Conservation (phyloP, 1,284 basidiomycete genomes). For the Filobasidium uniguttulatum region DNA sequence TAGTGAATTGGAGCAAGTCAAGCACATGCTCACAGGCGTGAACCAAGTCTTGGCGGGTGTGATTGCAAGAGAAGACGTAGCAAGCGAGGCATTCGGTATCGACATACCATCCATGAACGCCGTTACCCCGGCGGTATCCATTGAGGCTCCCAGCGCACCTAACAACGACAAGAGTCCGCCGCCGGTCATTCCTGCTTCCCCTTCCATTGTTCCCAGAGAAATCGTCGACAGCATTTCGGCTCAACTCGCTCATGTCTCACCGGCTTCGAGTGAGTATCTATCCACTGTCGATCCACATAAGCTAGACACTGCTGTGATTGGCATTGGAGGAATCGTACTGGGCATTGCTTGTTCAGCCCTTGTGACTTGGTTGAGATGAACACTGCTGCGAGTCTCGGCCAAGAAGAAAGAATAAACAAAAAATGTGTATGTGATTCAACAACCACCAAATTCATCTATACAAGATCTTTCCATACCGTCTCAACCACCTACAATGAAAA, state of each 20-base stretch:
- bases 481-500: no score
- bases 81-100: no score
- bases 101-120: no score
- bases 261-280: neutral
- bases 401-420: neutral
- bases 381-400: neutral
- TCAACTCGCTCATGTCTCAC: neutral
- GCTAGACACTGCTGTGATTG: conserved; percentile 8
- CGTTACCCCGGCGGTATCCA: neutral
- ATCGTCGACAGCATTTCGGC: neutral
- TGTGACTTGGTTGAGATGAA: neutral
- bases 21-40: conserved; percentile 47
- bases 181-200: no score
- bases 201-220: neutral
- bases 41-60: neutral
- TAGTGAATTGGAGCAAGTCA: conserved; percentile 62
- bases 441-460: neutral
- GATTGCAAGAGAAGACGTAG: neutral
- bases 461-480: neutral
- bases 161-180: no score
- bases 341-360: neutral
- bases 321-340: neutral
- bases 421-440: neutral
- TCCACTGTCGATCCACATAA: neutral
- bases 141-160: neutral